Base-by-base conservation (phyloP, 202 grass and related monocot genomes). In the Dendrocalamus latiflorus region DNA sequence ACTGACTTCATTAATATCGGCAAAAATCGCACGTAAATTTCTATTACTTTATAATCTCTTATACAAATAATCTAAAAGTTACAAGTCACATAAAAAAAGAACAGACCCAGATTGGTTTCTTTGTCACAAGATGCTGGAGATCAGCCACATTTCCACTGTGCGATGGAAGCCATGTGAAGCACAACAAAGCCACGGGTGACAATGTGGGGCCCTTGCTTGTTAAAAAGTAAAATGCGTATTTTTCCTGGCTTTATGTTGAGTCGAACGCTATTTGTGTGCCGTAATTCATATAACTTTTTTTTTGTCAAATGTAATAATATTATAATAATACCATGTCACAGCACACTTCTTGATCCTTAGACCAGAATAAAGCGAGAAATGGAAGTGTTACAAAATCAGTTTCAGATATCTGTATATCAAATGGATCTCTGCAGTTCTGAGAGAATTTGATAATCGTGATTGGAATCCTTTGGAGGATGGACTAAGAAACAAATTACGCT, bases 161-260 rank as follows among this genome's bases (percentile, higher is more conserved):
- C n/a, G 93, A 98, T 54, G 95, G 95, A 72, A 43, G 84, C 70
- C 95, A 98, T 84, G 89, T 84, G 80, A 95, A 93, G 89, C 95
- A 98, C 93, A 98, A 98, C 83, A 95, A 98, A 82, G 91, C 87
- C 36, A 98, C 93, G 24, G 93, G 95, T 18, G 95, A 98, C 83
- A 98, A 98, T 25, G 95, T 98, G 6, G 95, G 95, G 0, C 95
- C 95, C 41, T 72, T 98, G 81, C 95, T 98, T 42, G 79, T 98
- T 26, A 98, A 98, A 77, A 98, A 95, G 81, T 94, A 87, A 83
- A 50, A 42, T n/a, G n/a, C n/a, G 42, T 74, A 6, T 43, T 85
- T 80, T 79, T 76, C 22, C 6, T 38, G 38, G 51, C 0, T 15
- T 58, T 47, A 36, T 68, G 83, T 66, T 73, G 49, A 82, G 65